phyloP scores from a whole-genome alignment of 2,329 filamentous ascomycete genomes.

The Penicillium sp. region DNA sequence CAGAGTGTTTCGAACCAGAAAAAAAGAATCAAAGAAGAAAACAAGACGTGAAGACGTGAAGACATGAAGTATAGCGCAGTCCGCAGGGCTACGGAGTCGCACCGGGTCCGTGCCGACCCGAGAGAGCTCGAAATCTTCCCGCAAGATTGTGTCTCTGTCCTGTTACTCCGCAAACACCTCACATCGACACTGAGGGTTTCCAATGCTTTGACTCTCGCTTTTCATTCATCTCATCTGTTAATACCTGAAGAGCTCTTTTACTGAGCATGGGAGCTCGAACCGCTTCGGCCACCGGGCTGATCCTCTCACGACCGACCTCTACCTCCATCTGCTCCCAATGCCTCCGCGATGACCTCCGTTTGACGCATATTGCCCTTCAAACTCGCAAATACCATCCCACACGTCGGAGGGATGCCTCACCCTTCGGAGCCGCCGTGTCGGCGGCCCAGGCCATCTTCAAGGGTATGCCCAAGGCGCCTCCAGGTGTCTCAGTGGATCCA shows the following conservation, averaged over 20 bases:
- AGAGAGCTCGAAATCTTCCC: slow-evolving; percentile 31
- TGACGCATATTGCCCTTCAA: slow-evolving; percentile 26
- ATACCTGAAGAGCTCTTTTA: slow-evolving; percentile 9
- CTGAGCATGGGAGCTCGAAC: slow-evolving; percentile 43
- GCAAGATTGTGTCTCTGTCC: slow-evolving; percentile 17
- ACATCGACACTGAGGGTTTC: slow-evolving; percentile 1
- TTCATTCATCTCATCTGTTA: not conserved
- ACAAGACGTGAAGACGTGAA: no score
- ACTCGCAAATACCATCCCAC: slow-evolving; percentile 43
- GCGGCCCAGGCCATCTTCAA: slow-evolving; percentile 55
- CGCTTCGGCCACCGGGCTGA: slow-evolving; percentile 38
- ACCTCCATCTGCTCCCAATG: slow-evolving; percentile 44
- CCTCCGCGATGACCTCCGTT: slow-evolving; percentile 38
- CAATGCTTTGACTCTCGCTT: slow-evolving; percentile 11
- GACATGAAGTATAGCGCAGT: not conserved
- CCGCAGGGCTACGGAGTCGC: slow-evolving; percentile 1
- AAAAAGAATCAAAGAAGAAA: no score
- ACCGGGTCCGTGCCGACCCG: slow-evolving; percentile 28
- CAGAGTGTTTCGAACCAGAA: no score
- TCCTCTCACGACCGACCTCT: slow-evolving; percentile 34
- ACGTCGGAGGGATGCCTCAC: slow-evolving; percentile 41
- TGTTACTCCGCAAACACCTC: slow-evolving; percentile 7
- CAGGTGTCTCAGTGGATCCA: slow-evolving; percentile 76
- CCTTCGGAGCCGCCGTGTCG: slow-evolving; percentile 49
- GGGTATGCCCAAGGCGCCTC: slow-evolving; percentile 41